Evolutionary conservation across 306 rosid genomes (phyloP), one percentile per base, ranked within the genome.

Genomic region (Castanea mollissima): DNA sequence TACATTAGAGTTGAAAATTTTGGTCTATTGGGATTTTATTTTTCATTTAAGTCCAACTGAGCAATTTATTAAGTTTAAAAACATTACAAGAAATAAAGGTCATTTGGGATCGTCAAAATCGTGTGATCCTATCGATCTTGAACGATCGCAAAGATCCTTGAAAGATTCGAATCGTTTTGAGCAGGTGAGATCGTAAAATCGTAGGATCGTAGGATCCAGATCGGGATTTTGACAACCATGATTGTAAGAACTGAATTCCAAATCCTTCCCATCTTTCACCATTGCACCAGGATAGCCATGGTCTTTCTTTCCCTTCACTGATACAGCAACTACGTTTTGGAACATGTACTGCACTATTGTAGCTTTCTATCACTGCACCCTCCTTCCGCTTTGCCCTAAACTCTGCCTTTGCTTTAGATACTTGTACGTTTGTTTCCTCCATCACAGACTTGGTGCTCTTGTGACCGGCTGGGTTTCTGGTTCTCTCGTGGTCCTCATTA

Each of bases 381-480:
- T 38, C 46, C 74, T 32, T 25, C 51, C 71, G 1, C 13, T 62
- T 3, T 4, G 14, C 68, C 7, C 12, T 67, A 8, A 18, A 6
- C 51, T 3, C 51, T 55, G 31, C 41, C 60, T 18, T 27, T 34
- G 8, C 58, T 58, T 56, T 23, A 83, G 71, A 35, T 67, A 31
- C 49, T 79, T 63, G 21, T 73, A 44, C 29, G 29, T 71, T 73
- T 62, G 46, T 35, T 51, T 82, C 57, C 69, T 73, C 32, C 73
- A 57, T 74, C 71, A 81, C 89, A 95, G 99, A 82, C 77, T 95
- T 82, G 98, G 96, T 76, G 90, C 92, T 77, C 92, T 95, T 34
- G 97, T 89, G 29, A 72, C 65, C 12, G 97, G 99, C 44, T 93
- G 99, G 99, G 87, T 90, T 55, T 85, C 91, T 41, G 97, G 98